Conservation (phyloP, 1,284 basidiomycete species). For the Trichosporon sp. region DNA sequence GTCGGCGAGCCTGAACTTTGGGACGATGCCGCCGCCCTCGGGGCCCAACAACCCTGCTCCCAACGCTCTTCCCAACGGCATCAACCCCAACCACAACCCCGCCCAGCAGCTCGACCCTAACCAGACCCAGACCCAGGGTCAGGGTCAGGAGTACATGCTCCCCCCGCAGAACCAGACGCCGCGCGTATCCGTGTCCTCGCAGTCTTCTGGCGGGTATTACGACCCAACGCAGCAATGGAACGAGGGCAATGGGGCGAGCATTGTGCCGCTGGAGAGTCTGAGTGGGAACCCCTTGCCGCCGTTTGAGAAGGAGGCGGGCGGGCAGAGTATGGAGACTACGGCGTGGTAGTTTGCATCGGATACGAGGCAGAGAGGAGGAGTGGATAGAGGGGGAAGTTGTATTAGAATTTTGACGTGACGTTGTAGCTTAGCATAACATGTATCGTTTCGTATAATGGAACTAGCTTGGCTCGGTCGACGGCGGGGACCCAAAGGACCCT, state of each 20-base stretch:
- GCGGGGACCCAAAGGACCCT: too few species aligned
- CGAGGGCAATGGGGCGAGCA: not conserved
- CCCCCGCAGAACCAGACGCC: not conserved
- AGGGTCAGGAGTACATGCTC: too few species aligned
- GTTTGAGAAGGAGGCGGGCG: not conserved
- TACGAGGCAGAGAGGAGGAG: too few species aligned
- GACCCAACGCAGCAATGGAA: not conserved
- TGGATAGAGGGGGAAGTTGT: too few species aligned
- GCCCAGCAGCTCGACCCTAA: too few species aligned
- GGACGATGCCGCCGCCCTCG: slow-evolving; percentile 12
- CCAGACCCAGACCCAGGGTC: too few species aligned
- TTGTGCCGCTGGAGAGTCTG: slow-evolving; percentile 10
- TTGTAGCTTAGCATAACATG: too few species aligned
- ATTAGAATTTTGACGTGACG: too few species aligned
- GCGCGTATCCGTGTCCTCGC: not conserved
- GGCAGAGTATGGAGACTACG: not conserved
- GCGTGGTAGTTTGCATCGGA: not conserved
- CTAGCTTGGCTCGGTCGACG: too few species aligned
- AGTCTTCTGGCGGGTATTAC: not conserved
- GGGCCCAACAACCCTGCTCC: not conserved
- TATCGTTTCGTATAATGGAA: too few species aligned
- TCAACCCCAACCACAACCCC: too few species aligned
- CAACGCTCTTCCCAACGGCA: too few species aligned
- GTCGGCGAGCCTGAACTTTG: not conserved
- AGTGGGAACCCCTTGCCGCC: slow-evolving; percentile 14